These are phyloP conservation scores for Fusarium nelsonii DNA, from an alignment of 2,329 filamentous ascomycete species.

Conservation along the genomic window DNA sequence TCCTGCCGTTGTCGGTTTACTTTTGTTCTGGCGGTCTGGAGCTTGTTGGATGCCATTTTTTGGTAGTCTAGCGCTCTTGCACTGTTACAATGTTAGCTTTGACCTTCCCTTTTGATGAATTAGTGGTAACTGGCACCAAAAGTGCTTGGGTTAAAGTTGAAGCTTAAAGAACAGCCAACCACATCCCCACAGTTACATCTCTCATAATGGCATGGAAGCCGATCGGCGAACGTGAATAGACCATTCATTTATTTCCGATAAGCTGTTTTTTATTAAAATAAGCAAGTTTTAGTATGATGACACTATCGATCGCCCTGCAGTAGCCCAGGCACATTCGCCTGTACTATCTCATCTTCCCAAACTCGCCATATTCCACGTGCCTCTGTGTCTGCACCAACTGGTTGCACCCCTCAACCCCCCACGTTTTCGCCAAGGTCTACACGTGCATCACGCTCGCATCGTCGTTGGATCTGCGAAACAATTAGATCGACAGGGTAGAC, in stretches of 20 bases:
- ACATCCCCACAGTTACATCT: background rate
- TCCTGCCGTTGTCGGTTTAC: slow-evolving; percentile 30
- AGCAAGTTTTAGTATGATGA: no score
- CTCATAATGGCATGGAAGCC: background rate
- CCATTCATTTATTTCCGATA: background rate
- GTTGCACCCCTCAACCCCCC: background rate
- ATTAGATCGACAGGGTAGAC: slow-evolving; percentile 5
- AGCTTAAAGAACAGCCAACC: background rate
- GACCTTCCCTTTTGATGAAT: no score
- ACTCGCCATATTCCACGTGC: slow-evolving; percentile 34
- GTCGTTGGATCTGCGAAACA: slow-evolving; percentile 36
- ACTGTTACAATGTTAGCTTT: no score
- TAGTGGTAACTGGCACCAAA: background rate
- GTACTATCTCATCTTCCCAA: background rate
- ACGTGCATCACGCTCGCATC: slow-evolving; percentile 33
- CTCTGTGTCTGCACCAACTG: background rate
- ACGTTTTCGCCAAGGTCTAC: slow-evolving; percentile 23
- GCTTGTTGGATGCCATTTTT: background rate
- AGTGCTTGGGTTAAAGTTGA: background rate
- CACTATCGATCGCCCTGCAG: background rate
- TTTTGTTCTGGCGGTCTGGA: no score
- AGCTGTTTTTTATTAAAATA: background rate
- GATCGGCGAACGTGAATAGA: background rate
- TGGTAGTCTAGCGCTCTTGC: background rate
- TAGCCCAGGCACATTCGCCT: background rate